These are phyloP conservation scores for Marasmius sp. DNA, from an alignment of 1,284 basidiomycete species.

Conservation along the genomic window DNA sequence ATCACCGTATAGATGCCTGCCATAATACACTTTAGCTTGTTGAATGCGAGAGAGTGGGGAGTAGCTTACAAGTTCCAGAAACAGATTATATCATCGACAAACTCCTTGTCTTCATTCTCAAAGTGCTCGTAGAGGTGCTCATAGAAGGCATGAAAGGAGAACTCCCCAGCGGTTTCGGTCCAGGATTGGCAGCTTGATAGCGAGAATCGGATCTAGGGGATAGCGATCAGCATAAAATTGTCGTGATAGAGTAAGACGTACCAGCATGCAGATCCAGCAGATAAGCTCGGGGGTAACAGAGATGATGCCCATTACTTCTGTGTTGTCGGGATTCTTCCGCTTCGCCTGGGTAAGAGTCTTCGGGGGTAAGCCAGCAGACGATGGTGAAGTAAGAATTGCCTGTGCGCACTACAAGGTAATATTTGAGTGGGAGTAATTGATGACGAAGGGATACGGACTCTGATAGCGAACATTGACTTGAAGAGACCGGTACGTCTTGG, in stretches of 20 bases:
- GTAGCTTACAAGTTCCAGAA: not conserved
- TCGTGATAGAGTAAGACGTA: not conserved
- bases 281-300: not conserved
- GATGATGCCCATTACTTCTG: not conserved
- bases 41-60: not conserved
- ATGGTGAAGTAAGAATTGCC: not conserved
- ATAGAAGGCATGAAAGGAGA: not conserved
- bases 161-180: not conserved
- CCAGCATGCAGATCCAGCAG: not conserved
- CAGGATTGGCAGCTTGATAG: not conserved
- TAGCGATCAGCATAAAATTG: not conserved
- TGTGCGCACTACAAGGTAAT: not conserved
- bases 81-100: constrained; percentile 25
- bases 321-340: not conserved
- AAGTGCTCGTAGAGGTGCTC: not conserved
- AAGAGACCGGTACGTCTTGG: not conserved
- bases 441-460: not conserved
- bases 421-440: not conserved
- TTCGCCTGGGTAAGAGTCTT: not conserved
- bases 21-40: not conserved
- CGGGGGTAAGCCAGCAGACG: not conserved
- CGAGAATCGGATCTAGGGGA: not conserved
- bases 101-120: not conserved
- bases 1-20: not conserved
- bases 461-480: not conserved